Evolutionary conservation across 495 filamentous ascomycete species (phyloP).

Genomic region (Aspergillus nidulans): DNA sequence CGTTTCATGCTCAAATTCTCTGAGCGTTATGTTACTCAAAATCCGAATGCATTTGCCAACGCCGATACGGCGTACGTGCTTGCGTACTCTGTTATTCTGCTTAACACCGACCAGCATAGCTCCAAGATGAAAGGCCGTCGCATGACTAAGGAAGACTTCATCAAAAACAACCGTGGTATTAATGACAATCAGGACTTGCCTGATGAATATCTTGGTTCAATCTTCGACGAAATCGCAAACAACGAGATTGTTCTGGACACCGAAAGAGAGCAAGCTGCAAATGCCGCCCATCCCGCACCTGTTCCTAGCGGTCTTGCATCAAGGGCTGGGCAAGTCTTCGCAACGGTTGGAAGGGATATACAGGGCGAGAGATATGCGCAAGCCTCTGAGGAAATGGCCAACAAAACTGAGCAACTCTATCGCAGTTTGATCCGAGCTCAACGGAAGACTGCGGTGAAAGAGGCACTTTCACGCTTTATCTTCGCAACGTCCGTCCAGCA

Average conservation of each 20-base stretch:
- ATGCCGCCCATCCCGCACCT: conserved; percentile 56
- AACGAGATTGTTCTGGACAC: conserved; percentile 95
- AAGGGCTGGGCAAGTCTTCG: conserved; percentile 82
- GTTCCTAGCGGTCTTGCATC: conserved; percentile 67
- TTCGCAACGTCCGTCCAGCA: conserved; percentile 89
- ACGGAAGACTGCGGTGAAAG: conserved; percentile 65
- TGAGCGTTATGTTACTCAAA: conserved; percentile 87
- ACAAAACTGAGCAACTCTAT: conserved; percentile 83
- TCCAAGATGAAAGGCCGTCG: conserved; percentile 69
- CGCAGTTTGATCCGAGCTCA: conserved; percentile 85
- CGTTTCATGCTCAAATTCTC: conserved; percentile 99
- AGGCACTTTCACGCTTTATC: conserved; percentile 72
- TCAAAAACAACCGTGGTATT: conserved; percentile 98
- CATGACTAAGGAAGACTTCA: conserved; percentile 96
- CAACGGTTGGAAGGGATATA: conserved; percentile 84
- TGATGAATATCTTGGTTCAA: conserved; percentile 81
- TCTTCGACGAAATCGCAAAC: conserved; percentile 84
- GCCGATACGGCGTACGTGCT: conserved; percentile 97
- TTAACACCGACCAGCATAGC: conserved; percentile 96
- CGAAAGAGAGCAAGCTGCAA: conserved; percentile 81
- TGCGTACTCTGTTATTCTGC: conserved; percentile 91
- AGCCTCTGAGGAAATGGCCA: conserved; percentile 92
- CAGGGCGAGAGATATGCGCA: conserved; percentile 91
- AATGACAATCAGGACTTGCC: conserved; percentile 94
- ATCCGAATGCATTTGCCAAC: conserved; percentile 96